Conservation (phyloP, 495 filamentous ascomycete genomes). For the Apodospora peruviana region DNA sequence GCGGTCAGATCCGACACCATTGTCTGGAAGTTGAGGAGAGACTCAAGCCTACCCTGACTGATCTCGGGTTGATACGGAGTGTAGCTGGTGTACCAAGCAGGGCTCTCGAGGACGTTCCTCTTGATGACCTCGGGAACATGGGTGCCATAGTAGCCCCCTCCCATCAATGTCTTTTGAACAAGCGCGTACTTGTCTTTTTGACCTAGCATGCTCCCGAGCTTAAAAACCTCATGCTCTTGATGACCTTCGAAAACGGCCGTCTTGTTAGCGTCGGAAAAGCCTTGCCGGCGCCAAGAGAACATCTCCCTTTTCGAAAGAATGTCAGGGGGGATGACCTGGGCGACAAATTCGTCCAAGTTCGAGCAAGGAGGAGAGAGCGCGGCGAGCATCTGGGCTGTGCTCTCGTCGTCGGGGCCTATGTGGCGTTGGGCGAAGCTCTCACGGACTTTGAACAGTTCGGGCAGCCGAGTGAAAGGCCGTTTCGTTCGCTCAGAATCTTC, state of each 20-base stretch:
- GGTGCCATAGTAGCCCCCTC: constrained; percentile 83
- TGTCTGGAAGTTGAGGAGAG: constrained; percentile 95
- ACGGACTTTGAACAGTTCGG: constrained; percentile 23
- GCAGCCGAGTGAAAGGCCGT: constrained; percentile 9
- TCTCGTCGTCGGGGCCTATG: constrained; percentile 78
- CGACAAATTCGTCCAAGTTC: constrained; percentile 80
- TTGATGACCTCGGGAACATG: constrained; percentile 88
- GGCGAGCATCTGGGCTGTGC: constrained; percentile 73
- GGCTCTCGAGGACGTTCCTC: constrained; percentile 88
- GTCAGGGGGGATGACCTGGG: constrained; percentile 76
- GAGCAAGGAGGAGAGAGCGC: constrained; percentile 68
- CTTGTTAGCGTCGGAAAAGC: constrained; percentile 12
- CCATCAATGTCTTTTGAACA: constrained; percentile 74
- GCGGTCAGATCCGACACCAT: constrained; percentile 86
- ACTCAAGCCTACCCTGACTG: constrained; percentile 90
- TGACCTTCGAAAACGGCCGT: constrained; percentile 14
- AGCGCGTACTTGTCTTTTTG: constrained; percentile 56
- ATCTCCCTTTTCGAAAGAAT: constrained; percentile 63
- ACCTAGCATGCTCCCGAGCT: constrained; percentile 55
- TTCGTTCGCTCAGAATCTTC: background rate
- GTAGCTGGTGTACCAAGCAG: constrained; percentile 98
- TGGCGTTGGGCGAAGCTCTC: constrained; percentile 80
- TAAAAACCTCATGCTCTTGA: constrained; percentile 34
- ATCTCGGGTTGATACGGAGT: constrained; percentile 99
- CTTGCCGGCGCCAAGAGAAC: constrained; percentile 14